Percentiles rank a stretch among this genome's conserved stretches.
phyloP scores from a whole-genome alignment of 2,329 filamentous ascomycete genomes.

The Raffaelea deltoideospora region DNA sequence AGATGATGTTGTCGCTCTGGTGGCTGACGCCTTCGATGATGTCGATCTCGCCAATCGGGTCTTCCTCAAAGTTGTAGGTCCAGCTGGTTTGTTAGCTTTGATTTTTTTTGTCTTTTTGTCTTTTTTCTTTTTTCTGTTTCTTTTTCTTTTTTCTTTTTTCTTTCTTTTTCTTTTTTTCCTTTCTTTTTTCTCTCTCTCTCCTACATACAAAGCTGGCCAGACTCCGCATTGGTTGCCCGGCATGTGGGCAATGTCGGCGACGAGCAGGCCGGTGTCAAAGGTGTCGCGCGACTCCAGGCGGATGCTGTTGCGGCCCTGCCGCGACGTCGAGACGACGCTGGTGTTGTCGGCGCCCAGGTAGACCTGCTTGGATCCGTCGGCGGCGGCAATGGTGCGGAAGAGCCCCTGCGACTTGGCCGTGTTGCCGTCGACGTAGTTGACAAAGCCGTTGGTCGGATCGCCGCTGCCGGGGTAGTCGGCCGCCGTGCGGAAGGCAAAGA shows the following conservation, averaged over 20 bases:
- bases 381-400: conserved; percentile 17
- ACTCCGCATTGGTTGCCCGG: conserved; percentile 30
- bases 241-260: conserved; percentile 33
- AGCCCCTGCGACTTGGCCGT: conserved; percentile 22
- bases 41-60: conserved; percentile 34
- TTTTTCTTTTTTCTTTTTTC: too few species aligned
- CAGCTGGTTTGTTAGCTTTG: conserved; percentile 4
- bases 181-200: neutral
- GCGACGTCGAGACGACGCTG: conserved; percentile 14
- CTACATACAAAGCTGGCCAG: conserved; percentile 30
- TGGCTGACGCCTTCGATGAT: conserved; percentile 37
- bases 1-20: conserved; percentile 27
- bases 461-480: conserved; percentile 8
- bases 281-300: conserved; percentile 28
- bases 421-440: conserved; percentile 20
- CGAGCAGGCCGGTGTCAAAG: conserved; percentile 30
- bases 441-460: conserved; percentile 11
- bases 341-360: conserved; percentile 29
- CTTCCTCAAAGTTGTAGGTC: conserved; percentile 23
- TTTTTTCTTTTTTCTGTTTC: too few species aligned
- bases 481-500: conserved; percentile 2
- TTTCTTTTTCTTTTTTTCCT: neutral
- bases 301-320: conserved; percentile 25
- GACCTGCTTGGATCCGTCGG: too few species aligned
- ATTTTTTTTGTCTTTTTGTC: too few species aligned